Conservation (phyloP, 1,284 basidiomycete species). For the Fomes fomentarius region DNA sequence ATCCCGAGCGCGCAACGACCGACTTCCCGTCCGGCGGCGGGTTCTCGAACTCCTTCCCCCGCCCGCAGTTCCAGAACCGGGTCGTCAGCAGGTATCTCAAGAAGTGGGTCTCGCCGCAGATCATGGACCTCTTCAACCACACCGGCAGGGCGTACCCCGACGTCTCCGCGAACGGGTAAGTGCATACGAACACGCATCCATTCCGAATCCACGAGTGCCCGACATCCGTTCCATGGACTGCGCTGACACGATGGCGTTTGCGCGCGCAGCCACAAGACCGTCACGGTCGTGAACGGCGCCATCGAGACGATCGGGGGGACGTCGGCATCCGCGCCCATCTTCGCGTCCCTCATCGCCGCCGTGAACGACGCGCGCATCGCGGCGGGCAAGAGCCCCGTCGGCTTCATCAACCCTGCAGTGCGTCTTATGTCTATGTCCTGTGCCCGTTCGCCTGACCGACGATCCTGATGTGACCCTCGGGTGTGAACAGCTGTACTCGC, state of each 20-base stretch:
- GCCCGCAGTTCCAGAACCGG: conserved; percentile 32
- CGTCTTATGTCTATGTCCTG: conserved; percentile 22
- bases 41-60: conserved; percentile 37
- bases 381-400: conserved; percentile 44
- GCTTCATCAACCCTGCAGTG: conserved; percentile 55
- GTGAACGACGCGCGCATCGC: conserved; percentile 60
- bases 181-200: not conserved
- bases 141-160: conserved; percentile 39
- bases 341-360: conserved; percentile 56
- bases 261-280: conserved; percentile 35
- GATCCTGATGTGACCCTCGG: conserved; percentile 21
- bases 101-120: conserved; percentile 1
- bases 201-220: not conserved
- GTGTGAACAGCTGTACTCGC: conserved; percentile 31
- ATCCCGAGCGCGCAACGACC: conserved; percentile 2
- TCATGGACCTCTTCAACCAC: conserved; percentile 3
- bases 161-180: conserved; percentile 37
- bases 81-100: conserved; percentile 18
- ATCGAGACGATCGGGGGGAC: conserved; percentile 19
- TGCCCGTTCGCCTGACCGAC: conserved; percentile 27
- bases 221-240: not conserved
- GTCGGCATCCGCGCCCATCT: conserved; percentile 13
- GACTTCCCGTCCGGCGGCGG: conserved; percentile 9
- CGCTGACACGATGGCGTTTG: not conserved
- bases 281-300: conserved; percentile 32